Conservation (phyloP, 2,329 filamentous ascomycete genomes). For the Pleurostoma richardsiae region DNA sequence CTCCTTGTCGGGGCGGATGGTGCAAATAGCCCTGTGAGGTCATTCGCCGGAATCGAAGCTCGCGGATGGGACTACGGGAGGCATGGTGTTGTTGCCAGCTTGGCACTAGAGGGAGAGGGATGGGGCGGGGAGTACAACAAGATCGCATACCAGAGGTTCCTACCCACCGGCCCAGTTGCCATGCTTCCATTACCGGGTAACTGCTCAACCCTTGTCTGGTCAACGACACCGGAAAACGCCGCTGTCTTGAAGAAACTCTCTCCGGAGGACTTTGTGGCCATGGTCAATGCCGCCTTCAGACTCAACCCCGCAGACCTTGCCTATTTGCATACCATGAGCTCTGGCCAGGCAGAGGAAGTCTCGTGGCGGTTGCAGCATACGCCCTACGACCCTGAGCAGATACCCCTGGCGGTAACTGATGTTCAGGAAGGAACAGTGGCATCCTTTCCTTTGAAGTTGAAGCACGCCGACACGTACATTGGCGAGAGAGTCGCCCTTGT, state of each 20-base stretch:
- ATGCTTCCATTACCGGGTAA: conserved; percentile 85
- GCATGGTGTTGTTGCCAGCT: conserved; percentile 85
- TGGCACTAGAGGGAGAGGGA: conserved; percentile 62
- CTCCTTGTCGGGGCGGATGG: conserved; percentile 91
- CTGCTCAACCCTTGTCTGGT: conserved; percentile 87
- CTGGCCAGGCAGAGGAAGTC: conserved; percentile 67
- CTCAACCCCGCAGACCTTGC: conserved; percentile 72
- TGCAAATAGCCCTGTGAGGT: conserved; percentile 86
- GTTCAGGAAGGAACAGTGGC: conserved; percentile 79
- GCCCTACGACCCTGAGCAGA: conserved; percentile 38
- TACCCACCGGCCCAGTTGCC: conserved; percentile 87
- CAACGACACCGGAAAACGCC: conserved; percentile 78
- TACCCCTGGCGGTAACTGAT: conserved; percentile 62
- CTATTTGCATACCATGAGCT: conserved; percentile 67
- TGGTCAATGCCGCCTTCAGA: conserved; percentile 92
- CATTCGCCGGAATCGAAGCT: conserved; percentile 80
- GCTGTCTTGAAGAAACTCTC: conserved; percentile 72
- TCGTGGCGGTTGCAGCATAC: conserved; percentile 79
- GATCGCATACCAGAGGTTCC: conserved; percentile 90
- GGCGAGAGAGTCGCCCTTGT: conserved; percentile 87
- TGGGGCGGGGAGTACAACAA: conserved; percentile 52
- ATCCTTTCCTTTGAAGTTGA: conserved; percentile 84
- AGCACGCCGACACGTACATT: conserved; percentile 91
- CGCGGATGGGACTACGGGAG: conserved; percentile 91
- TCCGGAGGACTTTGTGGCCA: conserved; percentile 68